Evolutionary conservation across 345 rosid species (phyloP), one percentile per base, ranked within the genome.

Genomic region (Anastatica hierochuntica): DNA sequence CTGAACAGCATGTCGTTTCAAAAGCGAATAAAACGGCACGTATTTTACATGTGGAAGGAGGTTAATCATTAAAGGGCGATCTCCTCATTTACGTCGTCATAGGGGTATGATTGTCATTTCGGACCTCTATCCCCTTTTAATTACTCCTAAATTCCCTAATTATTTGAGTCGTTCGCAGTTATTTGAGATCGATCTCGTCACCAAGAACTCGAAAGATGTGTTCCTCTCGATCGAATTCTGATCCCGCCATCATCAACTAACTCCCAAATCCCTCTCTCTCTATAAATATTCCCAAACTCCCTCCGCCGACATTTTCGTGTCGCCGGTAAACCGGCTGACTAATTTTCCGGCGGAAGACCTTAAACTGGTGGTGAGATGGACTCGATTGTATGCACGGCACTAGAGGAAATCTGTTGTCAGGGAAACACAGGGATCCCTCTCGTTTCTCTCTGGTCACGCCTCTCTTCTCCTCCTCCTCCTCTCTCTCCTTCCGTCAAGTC

Each of bases 361-460:
- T 9, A 40, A 23, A 49, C 29, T 66, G 38, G 16, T 18, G 36
- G 31, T 53, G 46, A 41, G 16, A 79, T 80, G 92, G 88, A 83
- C 68, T 41, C 76, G 29, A 70, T 77, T 8, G 68, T 83, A 48
- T 56, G 78, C 40, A 66, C 77, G 8, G 84, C 56, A 12, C 78
- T 86, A 10, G 92, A 77, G 27, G 86, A 81, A 63, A 76, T 81
- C 34, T 86, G 86, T 60, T 68, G 64, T 35, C 78, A 70, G 1
- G 88, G 86, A 43, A 56, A 65, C 11, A 13, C 49, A 36, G 92
- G 88, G 8, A 30, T 83, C 49, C 49, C 74, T 30, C 43, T 76
- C 3, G 56, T 70, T 40, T 58, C 68, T 47, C 77, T 78, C 42
- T 81, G 81, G 81, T 30, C 72, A 46, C 54, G 58, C 3, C 77